Percentiles rank a stretch among this genome's conserved stretches.
These are phyloP conservation scores for Penicillium atrosanguineum DNA, from an alignment of 495 filamentous ascomycete species.

Conservation along the genomic window DNA sequence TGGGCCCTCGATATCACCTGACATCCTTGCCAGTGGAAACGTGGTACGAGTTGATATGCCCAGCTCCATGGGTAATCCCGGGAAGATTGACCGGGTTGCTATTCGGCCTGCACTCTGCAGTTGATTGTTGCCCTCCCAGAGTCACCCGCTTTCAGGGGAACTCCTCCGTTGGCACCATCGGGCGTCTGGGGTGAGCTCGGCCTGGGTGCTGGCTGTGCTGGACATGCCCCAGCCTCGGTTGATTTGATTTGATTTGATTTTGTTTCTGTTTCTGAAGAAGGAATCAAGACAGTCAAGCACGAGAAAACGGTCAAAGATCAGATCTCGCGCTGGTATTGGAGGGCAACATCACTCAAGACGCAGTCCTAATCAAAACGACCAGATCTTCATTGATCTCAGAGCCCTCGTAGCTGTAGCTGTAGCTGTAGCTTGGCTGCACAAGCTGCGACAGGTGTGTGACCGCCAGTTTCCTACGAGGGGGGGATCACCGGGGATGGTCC, in stretches of 20 bases:
- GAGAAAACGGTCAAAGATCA: slow-evolving; percentile 8
- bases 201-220: neutral
- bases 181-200: neutral
- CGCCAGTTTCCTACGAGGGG: neutral
- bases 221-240: neutral
- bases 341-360: slow-evolving; percentile 6
- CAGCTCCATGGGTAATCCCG: slow-evolving; percentile 20
- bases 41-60: slow-evolving; percentile 31
- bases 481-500: neutral
- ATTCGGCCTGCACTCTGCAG: slow-evolving; percentile 25
- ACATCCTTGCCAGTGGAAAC: slow-evolving; percentile 30
- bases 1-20: slow-evolving; percentile 15
- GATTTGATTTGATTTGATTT: neutral
- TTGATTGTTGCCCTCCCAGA: neutral
- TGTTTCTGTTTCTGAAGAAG: neutral
- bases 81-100: slow-evolving; percentile 4
- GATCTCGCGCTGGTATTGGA: slow-evolving; percentile 8
- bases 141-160: neutral
- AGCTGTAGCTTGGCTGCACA: neutral
- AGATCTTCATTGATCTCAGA: slow-evolving; percentile 9
- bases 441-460: slow-evolving; percentile 1
- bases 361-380: slow-evolving; percentile 25
- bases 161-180: neutral
- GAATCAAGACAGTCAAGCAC: slow-evolving; percentile 8
- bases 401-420: neutral